Evolutionary conservation across 2,329 filamentous ascomycete genomes (phyloP), one percentile per base, ranked within the genome.

Genomic region (Cadophora malorum): DNA sequence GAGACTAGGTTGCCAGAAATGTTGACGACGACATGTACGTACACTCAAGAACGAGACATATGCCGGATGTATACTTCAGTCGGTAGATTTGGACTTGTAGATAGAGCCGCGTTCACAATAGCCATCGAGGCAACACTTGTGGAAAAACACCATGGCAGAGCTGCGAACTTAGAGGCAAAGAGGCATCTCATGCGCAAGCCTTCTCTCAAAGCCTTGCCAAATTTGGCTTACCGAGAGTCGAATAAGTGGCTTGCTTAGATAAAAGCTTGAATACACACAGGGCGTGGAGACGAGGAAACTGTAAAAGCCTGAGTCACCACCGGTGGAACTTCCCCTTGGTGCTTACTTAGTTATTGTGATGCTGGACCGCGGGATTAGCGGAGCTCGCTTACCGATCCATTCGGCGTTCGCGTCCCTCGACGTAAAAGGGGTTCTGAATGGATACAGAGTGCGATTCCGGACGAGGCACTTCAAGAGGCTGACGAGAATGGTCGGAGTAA

Each of bases 401-500:
- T 59, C 35, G 55, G 35, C 55, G 35, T 25, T 59, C 55, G n/a
- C 47, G 41, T 64, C 35, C 21, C 23, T 12, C 23, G n/a, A n/a
- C n/a, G 10, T 45, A 19, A 12, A 50, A 21, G 59, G 28, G 28
- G 14, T 10, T 10, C 7, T n/a, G 25, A 49, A 33, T 50, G 45
- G 38, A 47, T 49, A 25, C 28, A 25, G 33, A 59, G 21, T 41
- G 33, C 55, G 31, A 58, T 58, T 31, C 16, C 47, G 35, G 33
- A 41, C 23, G 38, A 21, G 38, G 49, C 52, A 65, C 21, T 10
- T 52, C 38, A 50, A 56, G 41, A 61, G 35, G 55, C 31, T 25
- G 55, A 52, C 31, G 41, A 50, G 21, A n/a, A 41, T 19, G 16
- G n/a, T 65, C 63, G 47, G 55, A 60, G 55, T 60, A 60, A 60